Percentiles rank a stretch among this genome's conserved stretches.
phyloP scores from a whole-genome alignment of 2,329 filamentous ascomycete species.

The Colletotrichum paranaense region DNA sequence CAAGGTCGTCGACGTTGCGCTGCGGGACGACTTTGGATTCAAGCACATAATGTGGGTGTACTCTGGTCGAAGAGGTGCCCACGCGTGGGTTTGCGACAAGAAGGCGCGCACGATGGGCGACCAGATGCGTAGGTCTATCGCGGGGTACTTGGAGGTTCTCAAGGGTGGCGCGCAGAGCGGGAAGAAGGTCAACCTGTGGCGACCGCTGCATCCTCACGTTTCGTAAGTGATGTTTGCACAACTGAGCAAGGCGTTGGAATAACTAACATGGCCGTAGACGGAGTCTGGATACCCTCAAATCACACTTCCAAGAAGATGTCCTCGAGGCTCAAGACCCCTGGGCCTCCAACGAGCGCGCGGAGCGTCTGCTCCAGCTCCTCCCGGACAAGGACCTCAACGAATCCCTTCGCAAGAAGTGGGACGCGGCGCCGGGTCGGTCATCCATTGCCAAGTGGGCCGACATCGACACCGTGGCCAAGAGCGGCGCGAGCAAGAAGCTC shows the following conservation, averaged over 20 bases:
- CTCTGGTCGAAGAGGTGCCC: constrained; percentile 93
- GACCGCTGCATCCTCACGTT: constrained; percentile 91
- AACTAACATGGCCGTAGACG: constrained; percentile 60
- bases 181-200: constrained; percentile 85
- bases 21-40: constrained; percentile 96
- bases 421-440: constrained; percentile 79
- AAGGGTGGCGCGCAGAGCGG: constrained; percentile 86
- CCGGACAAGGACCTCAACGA: constrained; percentile 83
- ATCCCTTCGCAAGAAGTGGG: constrained; percentile 90
- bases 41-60: constrained; percentile 99
- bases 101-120: constrained; percentile 88
- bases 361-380: constrained; percentile 84
- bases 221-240: constrained; percentile 59
- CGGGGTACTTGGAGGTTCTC: constrained; percentile 90
- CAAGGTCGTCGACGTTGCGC: constrained; percentile 86
- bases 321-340: constrained; percentile 90
- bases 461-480: constrained; percentile 87
- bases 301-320: constrained; percentile 86
- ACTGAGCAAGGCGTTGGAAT: constrained; percentile 24
- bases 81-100: constrained; percentile 98
- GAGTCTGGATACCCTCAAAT: constrained; percentile 85
- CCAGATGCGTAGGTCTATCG: constrained; percentile 84
- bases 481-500: constrained; percentile 77
- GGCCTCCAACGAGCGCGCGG: constrained; percentile 74
- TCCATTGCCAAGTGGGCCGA: constrained; percentile 92